These are phyloP conservation scores for Kwoniella dendrophila DNA, from an alignment of 768 basidiomycete genomes.

Conservation along the genomic window DNA sequence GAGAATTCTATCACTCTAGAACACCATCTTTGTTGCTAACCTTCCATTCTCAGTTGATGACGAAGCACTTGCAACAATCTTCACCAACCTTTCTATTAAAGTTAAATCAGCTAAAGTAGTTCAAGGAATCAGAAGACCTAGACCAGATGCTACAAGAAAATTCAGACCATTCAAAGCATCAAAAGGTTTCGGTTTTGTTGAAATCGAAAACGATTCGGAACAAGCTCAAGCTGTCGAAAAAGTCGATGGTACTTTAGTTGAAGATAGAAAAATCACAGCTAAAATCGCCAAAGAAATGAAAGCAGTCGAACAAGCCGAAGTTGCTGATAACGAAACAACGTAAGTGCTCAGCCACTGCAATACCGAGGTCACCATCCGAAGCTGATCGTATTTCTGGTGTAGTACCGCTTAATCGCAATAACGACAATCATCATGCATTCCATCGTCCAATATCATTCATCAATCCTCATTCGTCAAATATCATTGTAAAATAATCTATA, in stretches of 20 bases:
- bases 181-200: slow-evolving; percentile 98
- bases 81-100: slow-evolving; percentile 80
- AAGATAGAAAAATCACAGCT: slow-evolving; percentile 82
- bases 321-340: slow-evolving; percentile 31
- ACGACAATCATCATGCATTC: background rate
- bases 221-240: slow-evolving; percentile 88
- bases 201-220: slow-evolving; percentile 83
- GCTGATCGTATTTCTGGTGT: background rate
- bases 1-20: slow-evolving; percentile 26
- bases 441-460: no score
- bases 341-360: slow-evolving; percentile 13
- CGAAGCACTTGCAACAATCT: slow-evolving; percentile 73
- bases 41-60: slow-evolving; percentile 94
- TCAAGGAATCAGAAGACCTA: slow-evolving; percentile 29
- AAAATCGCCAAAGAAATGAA: slow-evolving; percentile 90
- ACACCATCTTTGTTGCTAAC: slow-evolving; percentile 90
- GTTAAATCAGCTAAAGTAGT: slow-evolving; percentile 88
- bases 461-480: no score
- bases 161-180: slow-evolving; percentile 75
- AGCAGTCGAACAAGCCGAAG: slow-evolving; percentile 53
- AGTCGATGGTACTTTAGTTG: slow-evolving; percentile 83
- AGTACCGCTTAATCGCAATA: background rate
- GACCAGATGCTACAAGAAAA: slow-evolving; percentile 62
- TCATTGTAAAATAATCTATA: no score
- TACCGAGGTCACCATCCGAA: background rate